Evolutionary conservation across 2,329 filamentous ascomycete species (phyloP).

Genomic region (Ilyonectria sp.): DNA sequence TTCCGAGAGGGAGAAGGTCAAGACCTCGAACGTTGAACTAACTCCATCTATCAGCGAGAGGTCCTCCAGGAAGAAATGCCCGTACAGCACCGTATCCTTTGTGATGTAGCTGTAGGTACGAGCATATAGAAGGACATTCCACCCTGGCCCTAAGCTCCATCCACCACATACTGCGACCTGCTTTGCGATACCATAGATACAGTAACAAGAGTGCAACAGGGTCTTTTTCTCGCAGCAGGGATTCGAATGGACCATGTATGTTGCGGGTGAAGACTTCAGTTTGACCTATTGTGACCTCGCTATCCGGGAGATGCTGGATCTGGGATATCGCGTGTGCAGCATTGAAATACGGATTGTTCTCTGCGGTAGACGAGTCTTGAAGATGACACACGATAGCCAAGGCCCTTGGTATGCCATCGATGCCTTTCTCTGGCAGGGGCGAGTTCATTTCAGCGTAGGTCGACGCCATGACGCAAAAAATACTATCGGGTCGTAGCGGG

Average conservation of each 20-base stretch:
- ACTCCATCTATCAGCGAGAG: constrained; percentile 48
- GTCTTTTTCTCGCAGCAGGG: constrained; percentile 52
- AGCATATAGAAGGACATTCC: constrained; percentile 59
- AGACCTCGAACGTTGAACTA: not conserved
- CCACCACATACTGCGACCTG: constrained; percentile 60
- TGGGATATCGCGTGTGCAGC: constrained; percentile 55
- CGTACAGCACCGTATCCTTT: constrained; percentile 44
- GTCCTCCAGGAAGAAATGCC: constrained; percentile 50
- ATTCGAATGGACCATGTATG: constrained; percentile 54
- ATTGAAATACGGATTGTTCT: constrained; percentile 56
- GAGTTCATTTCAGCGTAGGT: constrained; percentile 55
- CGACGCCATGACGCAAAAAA: constrained; percentile 52
- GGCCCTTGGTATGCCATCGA: constrained; percentile 42
- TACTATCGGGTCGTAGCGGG: constrained; percentile 54
- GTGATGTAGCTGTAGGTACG: constrained; percentile 55
- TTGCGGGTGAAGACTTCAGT: constrained; percentile 53
- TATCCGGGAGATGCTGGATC: constrained; percentile 49
- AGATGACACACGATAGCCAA: constrained; percentile 48
- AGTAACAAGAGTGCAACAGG: constrained; percentile 57
- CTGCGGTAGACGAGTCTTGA: constrained; percentile 49
- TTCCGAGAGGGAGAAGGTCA: no score
- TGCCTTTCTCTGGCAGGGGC: constrained; percentile 50
- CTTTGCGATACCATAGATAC: constrained; percentile 61
- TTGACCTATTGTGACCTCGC: constrained; percentile 48
- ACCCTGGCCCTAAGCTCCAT: constrained; percentile 58